Percentiles rank a stretch among this genome's conserved stretches.
These are phyloP conservation scores for Vanrija sp. DNA, from an alignment of 1,284 basidiomycete genomes.

Conservation along the genomic window DNA sequence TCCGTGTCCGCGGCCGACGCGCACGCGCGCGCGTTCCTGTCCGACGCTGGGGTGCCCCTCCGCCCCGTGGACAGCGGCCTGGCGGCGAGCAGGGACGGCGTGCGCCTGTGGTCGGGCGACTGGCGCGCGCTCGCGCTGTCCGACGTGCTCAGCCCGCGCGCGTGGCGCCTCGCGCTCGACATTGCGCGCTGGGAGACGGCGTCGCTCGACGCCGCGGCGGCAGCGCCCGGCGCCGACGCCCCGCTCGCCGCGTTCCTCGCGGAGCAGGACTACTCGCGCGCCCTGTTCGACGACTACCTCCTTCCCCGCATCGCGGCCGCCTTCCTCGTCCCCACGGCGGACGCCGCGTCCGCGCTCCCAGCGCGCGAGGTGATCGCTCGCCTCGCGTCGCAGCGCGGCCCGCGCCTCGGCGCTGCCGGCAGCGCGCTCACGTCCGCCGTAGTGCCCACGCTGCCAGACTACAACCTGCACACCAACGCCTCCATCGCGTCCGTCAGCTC, in stretches of 20 bases:
- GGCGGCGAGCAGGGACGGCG: constrained; percentile 62
- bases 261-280: constrained; percentile 63
- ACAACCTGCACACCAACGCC: constrained; percentile 61
- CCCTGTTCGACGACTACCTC: constrained; percentile 72
- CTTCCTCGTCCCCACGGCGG: constrained; percentile 11
- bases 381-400: constrained; percentile 1
- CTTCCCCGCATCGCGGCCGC: constrained; percentile 47
- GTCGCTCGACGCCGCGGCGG: background rate
- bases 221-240: constrained; percentile 37
- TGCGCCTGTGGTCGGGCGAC: background rate
- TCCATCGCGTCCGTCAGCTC: constrained; percentile 51
- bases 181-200: constrained; percentile 59
- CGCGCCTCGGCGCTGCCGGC: constrained; percentile 2
- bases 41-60: constrained; percentile 54
- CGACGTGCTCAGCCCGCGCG: constrained; percentile 56
- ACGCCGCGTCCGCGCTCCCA: constrained; percentile 9
- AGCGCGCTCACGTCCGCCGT: constrained; percentile 34
- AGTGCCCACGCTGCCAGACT: constrained; percentile 55
- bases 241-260: constrained; percentile 69
- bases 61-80: constrained; percentile 72
- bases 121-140: background rate
- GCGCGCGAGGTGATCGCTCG: constrained; percentile 7
- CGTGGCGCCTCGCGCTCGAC: constrained; percentile 76
- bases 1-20: constrained; percentile 67
- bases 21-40: constrained; percentile 74